phyloP scores from a whole-genome alignment of 108 stramenopile genomes.

The Cylindrotheca fusiformis region DNA sequence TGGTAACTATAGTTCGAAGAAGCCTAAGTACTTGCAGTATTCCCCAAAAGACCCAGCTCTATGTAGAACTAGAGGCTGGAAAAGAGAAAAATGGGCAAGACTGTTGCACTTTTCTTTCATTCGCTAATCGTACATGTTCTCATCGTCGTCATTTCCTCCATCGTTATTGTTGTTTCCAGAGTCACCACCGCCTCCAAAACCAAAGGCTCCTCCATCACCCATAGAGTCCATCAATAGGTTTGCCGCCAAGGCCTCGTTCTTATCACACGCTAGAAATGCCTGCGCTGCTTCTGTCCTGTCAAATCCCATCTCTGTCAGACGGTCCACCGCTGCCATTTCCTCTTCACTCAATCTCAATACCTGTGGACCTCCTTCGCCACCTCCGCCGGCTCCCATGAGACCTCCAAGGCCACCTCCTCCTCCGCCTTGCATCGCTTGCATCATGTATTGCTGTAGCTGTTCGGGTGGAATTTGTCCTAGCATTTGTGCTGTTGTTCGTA shows the following conservation, averaged over 20 bases:
- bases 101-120: no score
- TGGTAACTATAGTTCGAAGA: constrained; percentile 6
- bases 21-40: neutral
- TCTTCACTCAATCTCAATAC: constrained; percentile 89
- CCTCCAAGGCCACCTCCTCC: constrained; percentile 45
- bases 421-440: constrained; percentile 73
- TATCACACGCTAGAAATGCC: constrained; percentile 99
- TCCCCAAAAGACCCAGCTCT: no score
- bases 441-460: constrained; percentile 89
- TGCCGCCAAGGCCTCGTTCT: constrained; percentile 97
- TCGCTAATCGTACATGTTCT: constrained; percentile 77
- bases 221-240: constrained; percentile 94
- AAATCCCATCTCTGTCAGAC: constrained; percentile 96
- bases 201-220: constrained; percentile 51
- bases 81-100: no score
- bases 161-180: constrained; percentile 29
- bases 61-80: no score
- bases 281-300: constrained; percentile 90
- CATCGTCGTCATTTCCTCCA: constrained; percentile 54
- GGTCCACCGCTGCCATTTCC: constrained; percentile 94
- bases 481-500: constrained; percentile 87
- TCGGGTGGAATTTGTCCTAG: constrained; percentile 92
- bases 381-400: constrained; percentile 43
- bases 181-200: constrained; percentile 44
- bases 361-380: constrained; percentile 53